Base-by-base conservation (phyloP, 352 stramenopile genomes). In the Discostella stelligera region DNA sequence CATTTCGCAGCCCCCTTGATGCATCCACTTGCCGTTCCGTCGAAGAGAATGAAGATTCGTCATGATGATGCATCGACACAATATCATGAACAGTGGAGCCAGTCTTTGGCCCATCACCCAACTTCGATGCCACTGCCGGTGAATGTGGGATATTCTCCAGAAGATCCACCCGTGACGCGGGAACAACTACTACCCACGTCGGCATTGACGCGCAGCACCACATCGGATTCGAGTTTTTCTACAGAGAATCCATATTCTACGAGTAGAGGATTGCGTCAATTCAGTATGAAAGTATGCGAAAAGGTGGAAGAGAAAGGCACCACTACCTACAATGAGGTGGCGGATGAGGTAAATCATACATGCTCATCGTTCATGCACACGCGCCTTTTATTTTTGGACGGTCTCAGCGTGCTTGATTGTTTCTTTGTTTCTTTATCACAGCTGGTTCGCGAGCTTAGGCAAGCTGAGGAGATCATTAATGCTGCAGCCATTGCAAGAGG, bases 231-330 rank as follows among this genome's bases (percentile, higher is more conserved):
- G 2, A 49, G 16, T 53, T 37, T 48, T 46, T 61, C 53, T 23
- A 13, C 23, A 20, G 58, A 65, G 49, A 53, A 65, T 65, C 39
- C 58, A 32, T 49, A 53, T 27, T 53, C 58, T 16, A 66, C 67
- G 69, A 95, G 95, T 83, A 97, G 96, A 55, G 94, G 94, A 11
- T 76, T 98, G 44, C 93, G 95, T 30, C 95, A 98, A 82, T 98
- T 98, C 65, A 97, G 93, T 49, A 97, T 97, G 92, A 97, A 97
- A 61, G 95, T 98, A 14, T 98, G 95, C 66, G 92, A 97, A 80
- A 98, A 97, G 71, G 95, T 98, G n/a, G 94, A 98, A 83, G 94
- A 97, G 74, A 98, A 97, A 75, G 93, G 97, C 46, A 92, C 95
- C 9, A 98, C 95, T 20, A 94, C 94, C 20, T 98, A 98, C 87